These are phyloP conservation scores for Globisporangium lucens DNA, from an alignment of 352 stramenopile genomes.

Conservation along the genomic window DNA sequence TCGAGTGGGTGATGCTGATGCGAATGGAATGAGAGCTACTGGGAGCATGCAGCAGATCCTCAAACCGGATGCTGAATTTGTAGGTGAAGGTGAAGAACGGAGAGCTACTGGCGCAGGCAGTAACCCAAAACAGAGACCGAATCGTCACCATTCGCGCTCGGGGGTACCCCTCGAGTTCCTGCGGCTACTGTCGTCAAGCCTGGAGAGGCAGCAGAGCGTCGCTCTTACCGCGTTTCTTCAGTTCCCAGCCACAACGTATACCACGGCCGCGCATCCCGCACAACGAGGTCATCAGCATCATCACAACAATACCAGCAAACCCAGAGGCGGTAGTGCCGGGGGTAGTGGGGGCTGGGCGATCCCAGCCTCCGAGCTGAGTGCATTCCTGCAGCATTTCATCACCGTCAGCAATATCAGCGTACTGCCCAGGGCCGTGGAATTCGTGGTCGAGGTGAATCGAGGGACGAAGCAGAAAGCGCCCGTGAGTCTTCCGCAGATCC, in stretches of 20 bases:
- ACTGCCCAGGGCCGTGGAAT: conserved; percentile 26
- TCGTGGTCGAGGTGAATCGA: conserved; percentile 21
- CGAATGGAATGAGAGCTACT: neutral
- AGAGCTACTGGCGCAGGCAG: neutral
- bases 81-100: conserved; percentile 12
- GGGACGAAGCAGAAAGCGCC: conserved; percentile 22
- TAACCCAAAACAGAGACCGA: neutral
- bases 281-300: neutral
- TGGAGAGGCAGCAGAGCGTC: conserved; percentile 16
- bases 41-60: conserved; percentile 17
- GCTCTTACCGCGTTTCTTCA: conserved; percentile 17
- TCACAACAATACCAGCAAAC: neutral
- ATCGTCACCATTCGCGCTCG: conserved; percentile 8
- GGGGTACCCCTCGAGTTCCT: conserved; percentile 18
- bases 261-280: neutral
- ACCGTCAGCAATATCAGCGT: conserved; percentile 22
- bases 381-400: conserved; percentile 26
- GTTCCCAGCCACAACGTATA: conserved; percentile 20
- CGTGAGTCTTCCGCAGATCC: conserved; percentile 25
- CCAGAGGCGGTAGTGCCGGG: neutral
- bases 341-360: conserved; percentile 27
- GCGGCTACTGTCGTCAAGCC: conserved; percentile 15
- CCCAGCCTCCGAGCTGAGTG: conserved; percentile 12
- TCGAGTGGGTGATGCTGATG: conserved; percentile 2
- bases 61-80: conserved; percentile 2